Percentiles rank a stretch among this genome's conserved stretches.
phyloP scores from a whole-genome alignment of 2,329 filamentous ascomycete species.

The Aspergillus fructus region DNA sequence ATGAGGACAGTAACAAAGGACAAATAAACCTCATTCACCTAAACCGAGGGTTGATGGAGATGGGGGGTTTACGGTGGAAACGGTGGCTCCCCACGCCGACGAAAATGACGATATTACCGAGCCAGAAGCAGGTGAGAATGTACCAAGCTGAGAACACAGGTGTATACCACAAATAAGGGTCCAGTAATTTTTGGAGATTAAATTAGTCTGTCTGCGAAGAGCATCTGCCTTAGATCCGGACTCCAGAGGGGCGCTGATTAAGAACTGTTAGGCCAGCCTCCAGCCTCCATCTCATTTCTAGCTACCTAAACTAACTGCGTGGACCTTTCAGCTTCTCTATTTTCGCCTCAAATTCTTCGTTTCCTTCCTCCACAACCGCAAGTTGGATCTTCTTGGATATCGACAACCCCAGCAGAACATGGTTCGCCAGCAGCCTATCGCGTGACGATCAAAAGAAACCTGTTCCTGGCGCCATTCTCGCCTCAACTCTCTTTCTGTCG shows the following conservation, averaged over 20 bases:
- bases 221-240: background rate
- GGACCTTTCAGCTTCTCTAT: background rate
- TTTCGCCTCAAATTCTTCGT: background rate
- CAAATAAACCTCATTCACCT: background rate
- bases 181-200: background rate
- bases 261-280: background rate
- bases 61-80: background rate
- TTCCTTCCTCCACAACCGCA: background rate
- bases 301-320: background rate
- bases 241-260: background rate
- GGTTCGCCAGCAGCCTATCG: background rate
- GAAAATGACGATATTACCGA: background rate
- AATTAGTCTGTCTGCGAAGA: background rate
- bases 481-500: conserved; percentile 4
- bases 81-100: background rate
- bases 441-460: conserved; percentile 1
- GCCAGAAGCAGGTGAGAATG: background rate
- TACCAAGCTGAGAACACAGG: too few species aligned
- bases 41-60: background rate
- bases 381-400: background rate
- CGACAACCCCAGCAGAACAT: background rate
- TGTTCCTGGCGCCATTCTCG: background rate
- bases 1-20: background rate
- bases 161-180: background rate
- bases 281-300: conserved; percentile 4